Percentiles rank a stretch among this genome's conserved stretches.
Evolutionary conservation across 495 filamentous ascomycete species (phyloP).

Genomic region (Poronia punctata): DNA sequence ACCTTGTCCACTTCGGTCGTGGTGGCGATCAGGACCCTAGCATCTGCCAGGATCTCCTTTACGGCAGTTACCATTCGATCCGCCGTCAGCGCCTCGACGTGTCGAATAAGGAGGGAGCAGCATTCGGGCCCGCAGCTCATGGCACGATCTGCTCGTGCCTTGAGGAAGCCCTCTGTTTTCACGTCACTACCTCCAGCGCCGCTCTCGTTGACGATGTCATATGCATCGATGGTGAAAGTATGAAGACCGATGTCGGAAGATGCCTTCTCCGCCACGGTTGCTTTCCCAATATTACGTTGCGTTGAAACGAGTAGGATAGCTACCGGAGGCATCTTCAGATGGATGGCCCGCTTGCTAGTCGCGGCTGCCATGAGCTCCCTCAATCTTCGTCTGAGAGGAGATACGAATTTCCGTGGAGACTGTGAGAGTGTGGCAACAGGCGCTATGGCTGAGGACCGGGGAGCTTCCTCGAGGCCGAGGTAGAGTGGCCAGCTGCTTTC

Average conservation of each 20-base stretch:
- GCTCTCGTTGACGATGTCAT: constrained; percentile 87
- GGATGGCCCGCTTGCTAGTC: constrained; percentile 78
- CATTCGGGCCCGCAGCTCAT: constrained; percentile 77
- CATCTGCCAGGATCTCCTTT: constrained; percentile 65
- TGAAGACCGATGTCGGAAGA: constrained; percentile 86
- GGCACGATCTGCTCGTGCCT: constrained; percentile 79
- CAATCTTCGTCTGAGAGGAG: constrained; percentile 65
- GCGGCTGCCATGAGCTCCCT: constrained; percentile 83
- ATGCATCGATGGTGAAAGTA: constrained; percentile 81
- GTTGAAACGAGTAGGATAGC: constrained; percentile 83
- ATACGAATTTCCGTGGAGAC: constrained; percentile 41
- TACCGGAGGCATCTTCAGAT: constrained; percentile 78
- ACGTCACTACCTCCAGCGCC: constrained; percentile 81
- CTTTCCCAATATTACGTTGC: constrained; percentile 87
- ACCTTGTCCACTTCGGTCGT: constrained; percentile 93
- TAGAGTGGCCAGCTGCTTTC: constrained; percentile 81
- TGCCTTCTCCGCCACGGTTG: constrained; percentile 64
- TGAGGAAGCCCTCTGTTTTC: constrained; percentile 84
- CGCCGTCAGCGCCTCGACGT: constrained; percentile 84
- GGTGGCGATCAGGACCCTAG: constrained; percentile 80
- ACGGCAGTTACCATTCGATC: constrained; percentile 81
- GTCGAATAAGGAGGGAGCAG: constrained; percentile 75
- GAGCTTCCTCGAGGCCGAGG: constrained; percentile 59
- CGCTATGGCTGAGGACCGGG: constrained; percentile 22
- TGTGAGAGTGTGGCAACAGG: constrained; percentile 37